phyloP scores from a whole-genome alignment of 805 yeast genomes.

The Komagataella populi region DNA sequence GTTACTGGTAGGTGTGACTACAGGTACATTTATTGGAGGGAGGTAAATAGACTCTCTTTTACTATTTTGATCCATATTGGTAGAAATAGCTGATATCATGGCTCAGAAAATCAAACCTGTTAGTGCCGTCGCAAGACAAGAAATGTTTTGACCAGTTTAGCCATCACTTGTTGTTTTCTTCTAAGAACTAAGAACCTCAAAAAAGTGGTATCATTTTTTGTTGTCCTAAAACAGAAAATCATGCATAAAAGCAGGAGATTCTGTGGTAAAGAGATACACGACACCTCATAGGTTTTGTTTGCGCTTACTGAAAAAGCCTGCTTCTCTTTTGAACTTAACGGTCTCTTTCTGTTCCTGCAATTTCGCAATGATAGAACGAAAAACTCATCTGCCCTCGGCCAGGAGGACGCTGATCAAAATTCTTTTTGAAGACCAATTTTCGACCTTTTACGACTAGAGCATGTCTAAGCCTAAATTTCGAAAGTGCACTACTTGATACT shows the following conservation, averaged over 20 bases:
- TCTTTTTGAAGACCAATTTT: too few species aligned
- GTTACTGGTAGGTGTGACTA: background rate
- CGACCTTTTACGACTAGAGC: too few species aligned
- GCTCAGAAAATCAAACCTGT: background rate
- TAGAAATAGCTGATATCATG: background rate
- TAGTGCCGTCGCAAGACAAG: background rate
- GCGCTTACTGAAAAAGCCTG: background rate
- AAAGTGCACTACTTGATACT: too few species aligned
- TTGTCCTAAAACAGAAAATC: background rate
- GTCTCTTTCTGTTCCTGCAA: too few species aligned
- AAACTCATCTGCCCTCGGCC: too few species aligned
- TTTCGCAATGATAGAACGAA: too few species aligned
- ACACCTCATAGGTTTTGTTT: background rate
- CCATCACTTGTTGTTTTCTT: background rate
- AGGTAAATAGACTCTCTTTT: background rate
- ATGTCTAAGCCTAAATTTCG: too few species aligned
- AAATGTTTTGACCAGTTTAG: background rate
- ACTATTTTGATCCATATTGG: background rate
- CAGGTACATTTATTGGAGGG: background rate
- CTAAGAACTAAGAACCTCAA: background rate
- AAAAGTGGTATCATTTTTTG: background rate
- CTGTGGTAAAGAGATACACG: background rate
- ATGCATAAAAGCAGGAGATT: background rate
- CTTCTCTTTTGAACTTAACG: background rate
- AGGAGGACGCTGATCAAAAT: too few species aligned